Evolutionary conservation across 495 filamentous ascomycete genomes (phyloP).

Genomic region (Oidiodendron maius): DNA sequence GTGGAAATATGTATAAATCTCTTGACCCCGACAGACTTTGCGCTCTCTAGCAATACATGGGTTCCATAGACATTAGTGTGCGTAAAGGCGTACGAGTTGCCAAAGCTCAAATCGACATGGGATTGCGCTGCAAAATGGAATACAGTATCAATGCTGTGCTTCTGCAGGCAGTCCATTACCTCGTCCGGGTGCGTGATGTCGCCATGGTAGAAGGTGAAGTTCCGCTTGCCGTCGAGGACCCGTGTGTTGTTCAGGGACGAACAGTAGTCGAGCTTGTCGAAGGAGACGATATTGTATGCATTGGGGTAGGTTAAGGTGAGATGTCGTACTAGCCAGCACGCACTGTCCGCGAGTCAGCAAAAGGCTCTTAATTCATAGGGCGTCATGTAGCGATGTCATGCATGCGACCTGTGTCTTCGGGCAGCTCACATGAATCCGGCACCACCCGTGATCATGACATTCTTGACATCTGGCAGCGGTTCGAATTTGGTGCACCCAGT

Average conservation of each 20-base stretch:
- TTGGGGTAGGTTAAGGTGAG: conserved; percentile 58
- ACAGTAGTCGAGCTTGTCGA: conserved; percentile 73
- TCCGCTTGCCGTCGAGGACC: conserved; percentile 49
- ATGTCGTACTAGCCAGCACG: conserved; percentile 69
- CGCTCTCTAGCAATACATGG: conserved; percentile 64
- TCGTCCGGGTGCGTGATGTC: conserved; percentile 58
- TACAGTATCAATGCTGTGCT: conserved; percentile 63
- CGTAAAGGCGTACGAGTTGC: conserved; percentile 65
- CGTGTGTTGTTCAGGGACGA: conserved; percentile 66
- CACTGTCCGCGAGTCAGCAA: conserved; percentile 41
- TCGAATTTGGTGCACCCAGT: conserved; percentile 59
- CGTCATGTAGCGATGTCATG: no score
- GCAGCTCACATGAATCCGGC: conserved; percentile 62
- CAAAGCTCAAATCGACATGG: conserved; percentile 67
- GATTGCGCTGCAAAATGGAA: conserved; percentile 75
- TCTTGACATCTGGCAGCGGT: conserved; percentile 54
- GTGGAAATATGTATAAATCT: conserved; percentile 70
- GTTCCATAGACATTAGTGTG: conserved; percentile 69
- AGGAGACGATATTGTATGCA: conserved; percentile 67
- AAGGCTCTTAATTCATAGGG: no score
- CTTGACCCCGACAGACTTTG: conserved; percentile 54
- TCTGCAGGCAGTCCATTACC: conserved; percentile 52
- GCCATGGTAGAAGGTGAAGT: conserved; percentile 71
- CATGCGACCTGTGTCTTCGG: background rate
- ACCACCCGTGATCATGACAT: conserved; percentile 69